Evolutionary conservation across 768 basidiomycete species (phyloP).

Genomic region (Phallus indusiatus): DNA sequence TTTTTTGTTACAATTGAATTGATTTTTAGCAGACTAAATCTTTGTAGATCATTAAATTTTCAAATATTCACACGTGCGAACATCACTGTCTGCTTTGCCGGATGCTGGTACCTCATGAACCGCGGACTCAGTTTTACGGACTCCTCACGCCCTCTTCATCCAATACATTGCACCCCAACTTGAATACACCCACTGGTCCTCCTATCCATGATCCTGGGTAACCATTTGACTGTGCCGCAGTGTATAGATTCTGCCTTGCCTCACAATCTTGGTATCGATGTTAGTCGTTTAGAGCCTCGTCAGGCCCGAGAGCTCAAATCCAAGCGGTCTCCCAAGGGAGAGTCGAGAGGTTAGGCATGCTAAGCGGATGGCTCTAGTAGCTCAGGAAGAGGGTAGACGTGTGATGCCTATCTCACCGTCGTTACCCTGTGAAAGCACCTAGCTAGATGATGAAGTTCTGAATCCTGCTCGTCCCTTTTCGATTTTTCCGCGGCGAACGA

Average conservation of each 20-base stretch:
- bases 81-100: too few species aligned
- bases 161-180: constrained; percentile 1
- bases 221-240: constrained; percentile 69
- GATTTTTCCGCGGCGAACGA: not conserved
- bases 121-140: constrained; percentile 67
- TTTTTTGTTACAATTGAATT: too few species aligned
- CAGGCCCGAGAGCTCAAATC: constrained; percentile 73
- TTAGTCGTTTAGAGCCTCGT: constrained; percentile 88
- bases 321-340: constrained; percentile 65
- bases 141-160: constrained; percentile 45
- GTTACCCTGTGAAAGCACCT: not conserved
- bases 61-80: too few species aligned
- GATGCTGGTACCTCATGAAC: constrained; percentile 78
- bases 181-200: constrained; percentile 31
- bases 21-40: too few species aligned
- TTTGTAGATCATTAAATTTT: too few species aligned
- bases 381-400: not conserved
- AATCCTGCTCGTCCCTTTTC: not conserved
- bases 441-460: not conserved
- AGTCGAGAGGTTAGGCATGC: constrained; percentile 64
- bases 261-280: constrained; percentile 96
- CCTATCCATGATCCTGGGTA: not conserved
- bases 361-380: constrained; percentile 40
- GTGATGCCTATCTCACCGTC: not conserved
- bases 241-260: constrained; percentile 83